A percentile compares a stretch with the other conserved stretches of the same genome.
phyloP scores from a whole-genome alignment of 2,329 filamentous ascomycete genomes.

The Dactylonectria macrodidyma region DNA sequence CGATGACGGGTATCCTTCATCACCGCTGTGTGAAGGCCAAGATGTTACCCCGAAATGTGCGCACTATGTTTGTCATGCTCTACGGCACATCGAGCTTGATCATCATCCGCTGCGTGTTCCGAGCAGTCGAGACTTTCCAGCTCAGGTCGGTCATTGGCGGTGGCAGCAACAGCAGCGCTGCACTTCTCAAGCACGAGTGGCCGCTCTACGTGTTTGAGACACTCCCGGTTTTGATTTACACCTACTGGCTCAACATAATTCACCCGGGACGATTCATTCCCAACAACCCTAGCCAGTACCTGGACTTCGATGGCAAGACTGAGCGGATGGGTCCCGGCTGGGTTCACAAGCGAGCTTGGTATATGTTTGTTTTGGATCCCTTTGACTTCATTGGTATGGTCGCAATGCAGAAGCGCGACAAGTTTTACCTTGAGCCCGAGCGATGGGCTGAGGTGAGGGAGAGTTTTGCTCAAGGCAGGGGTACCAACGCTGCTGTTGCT shows the following conservation, averaged over 20 bases:
- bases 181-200: constrained; percentile 60
- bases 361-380: constrained; percentile 36
- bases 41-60: constrained; percentile 43
- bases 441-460: constrained; percentile 40
- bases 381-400: constrained; percentile 46
- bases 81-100: constrained; percentile 47
- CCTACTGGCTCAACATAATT: constrained; percentile 58
- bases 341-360: constrained; percentile 43
- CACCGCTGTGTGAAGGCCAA: constrained; percentile 35
- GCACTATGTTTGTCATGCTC: constrained; percentile 45
- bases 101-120: constrained; percentile 45
- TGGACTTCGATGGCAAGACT: constrained; percentile 57
- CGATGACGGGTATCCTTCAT: constrained; percentile 40
- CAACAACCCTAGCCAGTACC: constrained; percentile 54
- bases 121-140: constrained; percentile 44
- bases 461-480: constrained; percentile 43
- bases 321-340: constrained; percentile 48
- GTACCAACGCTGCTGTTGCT: constrained; percentile 28
- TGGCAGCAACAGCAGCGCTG: constrained; percentile 30
- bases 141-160: constrained; percentile 33
- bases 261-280: constrained; percentile 61
- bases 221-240: constrained; percentile 59
- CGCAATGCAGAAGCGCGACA: constrained; percentile 42
- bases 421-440: constrained; percentile 39
- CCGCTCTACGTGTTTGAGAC: constrained; percentile 64